Percentiles rank a stretch among this genome's conserved stretches.
These are phyloP conservation scores for Diplodia scrobiculata DNA, from an alignment of 2,329 filamentous ascomycete species.

Conservation along the genomic window DNA sequence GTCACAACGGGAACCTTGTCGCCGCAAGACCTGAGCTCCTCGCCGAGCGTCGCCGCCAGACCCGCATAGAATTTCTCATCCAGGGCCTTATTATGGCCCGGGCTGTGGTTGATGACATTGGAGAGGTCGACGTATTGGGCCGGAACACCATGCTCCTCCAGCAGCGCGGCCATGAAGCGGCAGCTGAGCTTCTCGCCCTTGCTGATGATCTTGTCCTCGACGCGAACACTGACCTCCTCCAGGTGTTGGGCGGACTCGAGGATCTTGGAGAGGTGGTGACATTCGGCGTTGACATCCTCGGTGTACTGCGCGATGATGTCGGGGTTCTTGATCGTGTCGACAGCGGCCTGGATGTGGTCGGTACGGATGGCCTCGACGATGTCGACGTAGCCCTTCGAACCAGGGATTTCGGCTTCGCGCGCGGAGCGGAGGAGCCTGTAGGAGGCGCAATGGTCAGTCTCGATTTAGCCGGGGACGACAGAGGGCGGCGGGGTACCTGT, in stretches of 20 bases:
- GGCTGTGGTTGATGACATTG: slow-evolving; percentile 70
- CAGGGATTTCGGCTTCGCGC: slow-evolving; percentile 49
- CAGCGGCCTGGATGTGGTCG: slow-evolving; percentile 77
- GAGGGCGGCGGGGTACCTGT: slow-evolving; percentile 65
- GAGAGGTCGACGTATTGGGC: slow-evolving; percentile 89
- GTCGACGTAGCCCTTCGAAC: slow-evolving; percentile 62
- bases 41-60: slow-evolving; percentile 47
- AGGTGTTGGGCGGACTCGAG: slow-evolving; percentile 63
- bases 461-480: neutral
- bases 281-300: slow-evolving; percentile 73
- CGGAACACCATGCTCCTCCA: slow-evolving; percentile 78
- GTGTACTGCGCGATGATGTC: slow-evolving; percentile 59
- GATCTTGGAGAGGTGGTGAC: slow-evolving; percentile 75
- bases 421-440: slow-evolving; percentile 51
- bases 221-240: slow-evolving; percentile 55
- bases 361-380: slow-evolving; percentile 78
- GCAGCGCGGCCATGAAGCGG: slow-evolving; percentile 80
- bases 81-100: slow-evolving; percentile 43
- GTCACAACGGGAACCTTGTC: slow-evolving; percentile 61
- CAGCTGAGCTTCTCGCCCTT: slow-evolving; percentile 96
- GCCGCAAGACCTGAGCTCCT: slow-evolving; percentile 48
- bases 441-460: slow-evolving; percentile 2
- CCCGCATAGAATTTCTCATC: slow-evolving; percentile 53
- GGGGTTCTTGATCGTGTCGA: slow-evolving; percentile 49
- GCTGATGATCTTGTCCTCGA: slow-evolving; percentile 76